Evolutionary conservation across 345 rosid species (phyloP).

Genomic region (Raphanus sativus): DNA sequence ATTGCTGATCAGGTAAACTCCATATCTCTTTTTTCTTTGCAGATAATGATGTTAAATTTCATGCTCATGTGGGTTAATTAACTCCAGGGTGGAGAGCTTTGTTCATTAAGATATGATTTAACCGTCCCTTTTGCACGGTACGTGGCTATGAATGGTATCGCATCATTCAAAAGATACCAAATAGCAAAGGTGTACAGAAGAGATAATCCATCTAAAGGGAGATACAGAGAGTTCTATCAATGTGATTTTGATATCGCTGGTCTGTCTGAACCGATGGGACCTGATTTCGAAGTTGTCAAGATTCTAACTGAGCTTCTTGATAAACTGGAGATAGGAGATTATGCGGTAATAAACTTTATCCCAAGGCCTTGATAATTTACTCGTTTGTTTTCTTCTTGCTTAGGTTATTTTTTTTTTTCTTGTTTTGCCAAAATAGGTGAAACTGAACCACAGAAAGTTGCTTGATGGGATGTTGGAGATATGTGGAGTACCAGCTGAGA

Average conservation of each 20-base stretch:
- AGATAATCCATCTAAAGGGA: constrained; percentile 92
- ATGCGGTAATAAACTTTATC: constrained; percentile 50
- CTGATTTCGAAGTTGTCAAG: constrained; percentile 81
- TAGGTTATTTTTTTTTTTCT: background rate
- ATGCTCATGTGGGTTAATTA: constrained; percentile 13
- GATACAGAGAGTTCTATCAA: constrained; percentile 96
- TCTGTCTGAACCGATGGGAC: constrained; percentile 81
- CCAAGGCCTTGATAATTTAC: background rate
- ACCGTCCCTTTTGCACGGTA: constrained; percentile 94
- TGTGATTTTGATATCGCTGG: constrained; percentile 98
- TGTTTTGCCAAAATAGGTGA: constrained; percentile 49
- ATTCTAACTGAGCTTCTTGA: constrained; percentile 79
- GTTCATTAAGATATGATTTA: constrained; percentile 88
- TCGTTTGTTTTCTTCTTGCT: constrained; percentile 4
- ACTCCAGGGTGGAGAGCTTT: constrained; percentile 91
- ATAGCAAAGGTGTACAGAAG: constrained; percentile 90
- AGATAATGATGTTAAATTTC: background rate
- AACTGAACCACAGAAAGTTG: constrained; percentile 85
- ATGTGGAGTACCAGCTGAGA: constrained; percentile 91
- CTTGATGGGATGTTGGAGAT: constrained; percentile 95
- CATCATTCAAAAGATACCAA: constrained; percentile 80
- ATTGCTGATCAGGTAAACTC: constrained; percentile 88
- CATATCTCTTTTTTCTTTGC: background rate
- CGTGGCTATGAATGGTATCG: constrained; percentile 87
- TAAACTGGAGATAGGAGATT: constrained; percentile 79